phyloP scores from a whole-genome alignment of 768 basidiomycete species.

The Gautieria morchelliformis region DNA sequence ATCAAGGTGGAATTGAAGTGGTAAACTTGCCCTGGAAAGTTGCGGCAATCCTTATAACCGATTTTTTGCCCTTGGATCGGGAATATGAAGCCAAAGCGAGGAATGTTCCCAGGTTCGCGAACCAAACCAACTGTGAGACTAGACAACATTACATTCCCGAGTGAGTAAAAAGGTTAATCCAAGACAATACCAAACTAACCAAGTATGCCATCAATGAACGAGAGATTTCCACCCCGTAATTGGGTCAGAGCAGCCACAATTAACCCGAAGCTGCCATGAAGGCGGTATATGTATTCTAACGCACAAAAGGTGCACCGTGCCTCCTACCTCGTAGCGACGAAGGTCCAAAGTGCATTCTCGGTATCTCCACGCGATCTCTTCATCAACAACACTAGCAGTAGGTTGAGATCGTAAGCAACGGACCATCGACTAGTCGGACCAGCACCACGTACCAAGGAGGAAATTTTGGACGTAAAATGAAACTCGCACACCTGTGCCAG shows the following conservation, averaged over 20 bases:
- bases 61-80: neutral
- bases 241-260: neutral
- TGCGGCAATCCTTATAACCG: neutral
- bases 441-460: neutral
- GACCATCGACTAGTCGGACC: neutral
- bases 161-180: neutral
- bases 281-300: neutral
- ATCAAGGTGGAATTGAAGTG: neutral
- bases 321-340: neutral
- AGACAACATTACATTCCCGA: neutral
- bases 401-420: neutral
- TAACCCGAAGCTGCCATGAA: neutral
- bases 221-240: neutral
- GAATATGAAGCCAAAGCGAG: constrained; percentile 3
- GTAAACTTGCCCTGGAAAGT: neutral
- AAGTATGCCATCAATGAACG: neutral
- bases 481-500: constrained; percentile 29
- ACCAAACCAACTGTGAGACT: neutral
- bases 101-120: neutral
- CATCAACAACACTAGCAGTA: neutral
- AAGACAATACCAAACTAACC: neutral
- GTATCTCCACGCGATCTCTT: neutral
- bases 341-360: neutral
- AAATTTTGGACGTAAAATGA: constrained; percentile 21
- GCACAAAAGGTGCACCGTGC: neutral